Evolutionary conservation across 805 yeast species (phyloP), one percentile per base, ranked within the genome.

Genomic region (Candida methanosorbosa): DNA sequence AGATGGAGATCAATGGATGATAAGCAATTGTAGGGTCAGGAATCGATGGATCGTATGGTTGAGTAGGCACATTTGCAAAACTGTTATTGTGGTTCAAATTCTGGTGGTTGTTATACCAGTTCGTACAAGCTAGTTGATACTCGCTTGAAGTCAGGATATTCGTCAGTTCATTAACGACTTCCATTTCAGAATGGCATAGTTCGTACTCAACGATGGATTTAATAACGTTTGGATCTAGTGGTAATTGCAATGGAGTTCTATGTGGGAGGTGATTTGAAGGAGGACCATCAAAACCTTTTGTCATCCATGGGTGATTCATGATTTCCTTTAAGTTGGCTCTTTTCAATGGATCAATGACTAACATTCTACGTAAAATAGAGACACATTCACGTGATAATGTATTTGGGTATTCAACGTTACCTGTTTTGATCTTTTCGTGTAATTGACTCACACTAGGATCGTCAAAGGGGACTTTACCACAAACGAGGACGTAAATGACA

Each of bases 401-500:
- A 25, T 72, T 70, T 7, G 98, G 97, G 56, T 92, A 92, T 44
- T 87, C 95, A 9, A 92, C 95, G 42, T 77, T 69, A 27, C 97
- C 98, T 45, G 78, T 74, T 55, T 90, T 92, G 55, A 92, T 92
- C 57, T 88, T 88, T 43, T 86, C 94, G 56, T 92, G 98, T 47
- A 92, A 67, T 2, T 83, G 88, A 30, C 88, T 79, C 43, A 94
- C 94, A 45, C 84, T 78, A 49, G 86, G 94, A 54, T 92, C 97
- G 57, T 92, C 98, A 56, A 92, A 92, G 8, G 99, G 99, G 12
- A 92, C 97, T 56, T 86, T 88, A 36, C 99, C 99, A 56, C 97
- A 88, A 2, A 92, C 96, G 40, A 92, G 66, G 7, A 92, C 99
- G 52, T 86, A 92, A 33, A 92, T 62, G 0, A 92, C 97, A 22